A percentile compares a stretch with the other conserved stretches of the same genome.
Conservation (phyloP, 148 eudicot species). For the Vaccinium macrocarpon region DNA sequence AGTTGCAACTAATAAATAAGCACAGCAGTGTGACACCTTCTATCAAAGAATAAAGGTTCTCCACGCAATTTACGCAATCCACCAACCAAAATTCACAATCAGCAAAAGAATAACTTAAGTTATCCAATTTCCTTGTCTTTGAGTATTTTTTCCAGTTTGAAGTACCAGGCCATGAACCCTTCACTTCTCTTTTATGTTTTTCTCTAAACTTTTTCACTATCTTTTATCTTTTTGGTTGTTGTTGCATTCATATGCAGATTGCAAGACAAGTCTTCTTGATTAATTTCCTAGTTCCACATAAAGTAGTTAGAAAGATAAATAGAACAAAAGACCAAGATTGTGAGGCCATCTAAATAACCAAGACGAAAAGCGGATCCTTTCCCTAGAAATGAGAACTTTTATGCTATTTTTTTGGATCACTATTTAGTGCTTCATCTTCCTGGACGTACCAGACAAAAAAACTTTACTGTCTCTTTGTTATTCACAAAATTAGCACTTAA, state of each 20-base stretch:
- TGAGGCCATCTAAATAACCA: not conserved
- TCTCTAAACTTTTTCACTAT: not conserved
- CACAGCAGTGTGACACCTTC: not conserved
- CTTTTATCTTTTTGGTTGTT: not conserved
- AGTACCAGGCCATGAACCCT: not conserved
- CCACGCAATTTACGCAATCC: not conserved
- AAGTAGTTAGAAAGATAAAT: not conserved
- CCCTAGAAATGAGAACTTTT: not conserved
- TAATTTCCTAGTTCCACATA: not conserved
- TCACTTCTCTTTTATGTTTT: not conserved
- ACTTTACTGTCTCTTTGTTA: not conserved
- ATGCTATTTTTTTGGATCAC: not conserved
- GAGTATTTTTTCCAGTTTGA: not conserved
- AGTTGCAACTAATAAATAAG: not conserved
- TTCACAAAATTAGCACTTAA: not conserved
- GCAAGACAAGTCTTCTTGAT: not conserved
- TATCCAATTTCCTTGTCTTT: not conserved
- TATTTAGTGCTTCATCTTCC: not conserved
- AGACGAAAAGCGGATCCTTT: not conserved
- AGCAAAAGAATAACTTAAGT: not conserved
- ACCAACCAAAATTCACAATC: not conserved
- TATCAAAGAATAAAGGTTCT: not conserved
- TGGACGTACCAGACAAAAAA: not conserved
- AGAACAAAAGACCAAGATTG: not conserved
- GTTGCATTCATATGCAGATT: not conserved